Percentiles rank a stretch among this genome's conserved stretches.
These are phyloP conservation scores for Lentinula edodes DNA, from an alignment of 768 basidiomycete genomes.

Conservation along the genomic window DNA sequence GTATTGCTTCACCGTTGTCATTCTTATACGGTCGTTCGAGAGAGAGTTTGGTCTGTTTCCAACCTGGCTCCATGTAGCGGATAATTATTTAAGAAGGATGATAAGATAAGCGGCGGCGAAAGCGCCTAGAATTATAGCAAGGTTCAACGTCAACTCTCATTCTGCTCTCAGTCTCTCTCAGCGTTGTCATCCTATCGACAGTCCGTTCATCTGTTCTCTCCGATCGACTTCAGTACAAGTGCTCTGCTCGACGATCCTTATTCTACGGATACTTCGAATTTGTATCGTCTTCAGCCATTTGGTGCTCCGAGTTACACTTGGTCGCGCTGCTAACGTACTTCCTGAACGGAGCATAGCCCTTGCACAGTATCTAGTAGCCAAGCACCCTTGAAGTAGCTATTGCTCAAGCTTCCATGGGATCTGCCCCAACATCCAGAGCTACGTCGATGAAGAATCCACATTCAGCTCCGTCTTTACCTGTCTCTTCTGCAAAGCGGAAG, in stretches of 20 bases:
- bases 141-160: no score
- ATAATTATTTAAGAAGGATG: no score
- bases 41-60: slow-evolving; percentile 60
- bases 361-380: background rate
- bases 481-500: slow-evolving; percentile 47
- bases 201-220: no score
- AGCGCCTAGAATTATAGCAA: background rate
- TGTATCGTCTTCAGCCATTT: no score
- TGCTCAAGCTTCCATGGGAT: background rate
- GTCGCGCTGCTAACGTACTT: no score
- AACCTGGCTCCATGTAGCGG: slow-evolving; percentile 15
- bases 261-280: no score
- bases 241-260: no score
- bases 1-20: slow-evolving; percentile 60
- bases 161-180: no score
- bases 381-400: background rate
- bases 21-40: slow-evolving; percentile 81
- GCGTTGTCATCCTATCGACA: no score
- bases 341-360: background rate
- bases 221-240: no score
- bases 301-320: no score
- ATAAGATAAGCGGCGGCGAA: no score
- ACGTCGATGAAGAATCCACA: background rate
- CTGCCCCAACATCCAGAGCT: background rate
- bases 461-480: slow-evolving; percentile 12